Conservation (phyloP, 139 green algal genomes). For the Chlorella sp. region DNA sequence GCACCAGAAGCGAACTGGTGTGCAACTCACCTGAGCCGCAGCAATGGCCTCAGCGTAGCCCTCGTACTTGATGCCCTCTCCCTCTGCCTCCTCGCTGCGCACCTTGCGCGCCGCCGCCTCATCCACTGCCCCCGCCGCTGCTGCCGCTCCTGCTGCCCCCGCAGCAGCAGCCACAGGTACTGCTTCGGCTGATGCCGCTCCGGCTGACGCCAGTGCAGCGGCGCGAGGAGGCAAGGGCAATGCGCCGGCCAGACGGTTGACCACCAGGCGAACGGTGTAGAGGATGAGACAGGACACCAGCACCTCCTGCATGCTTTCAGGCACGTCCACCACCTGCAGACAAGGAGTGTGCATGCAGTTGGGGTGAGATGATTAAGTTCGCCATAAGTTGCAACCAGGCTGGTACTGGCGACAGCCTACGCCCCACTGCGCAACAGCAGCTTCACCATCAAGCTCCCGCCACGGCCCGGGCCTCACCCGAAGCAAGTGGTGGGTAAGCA, state of each 20-base stretch:
- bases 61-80: conserved; percentile 49
- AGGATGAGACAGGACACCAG: conserved; percentile 32
- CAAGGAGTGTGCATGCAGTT: too few species aligned
- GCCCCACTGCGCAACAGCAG: too few species aligned
- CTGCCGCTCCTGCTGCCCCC: background rate
- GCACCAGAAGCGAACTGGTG: background rate
- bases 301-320: conserved; percentile 37
- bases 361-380: background rate
- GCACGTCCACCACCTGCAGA: conserved; percentile 36
- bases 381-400: background rate
- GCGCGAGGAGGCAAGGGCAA: conserved; percentile 18
- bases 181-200: background rate
- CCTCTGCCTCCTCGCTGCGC: conserved; percentile 5
- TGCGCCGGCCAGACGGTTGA: conserved; percentile 26
- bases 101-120: background rate
- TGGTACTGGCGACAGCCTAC: background rate
- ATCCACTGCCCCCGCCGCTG: background rate
- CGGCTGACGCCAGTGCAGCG: background rate
- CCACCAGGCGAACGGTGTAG: conserved; percentile 21
- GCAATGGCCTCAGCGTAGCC: conserved; percentile 48
- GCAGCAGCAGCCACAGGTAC: background rate
- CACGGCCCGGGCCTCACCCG: background rate
- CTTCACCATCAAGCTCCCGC: background rate
- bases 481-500: conserved; percentile 33
- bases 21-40: conserved; percentile 3